Conservation (phyloP, 495 filamentous ascomycete species). For the Podospora didyma region DNA sequence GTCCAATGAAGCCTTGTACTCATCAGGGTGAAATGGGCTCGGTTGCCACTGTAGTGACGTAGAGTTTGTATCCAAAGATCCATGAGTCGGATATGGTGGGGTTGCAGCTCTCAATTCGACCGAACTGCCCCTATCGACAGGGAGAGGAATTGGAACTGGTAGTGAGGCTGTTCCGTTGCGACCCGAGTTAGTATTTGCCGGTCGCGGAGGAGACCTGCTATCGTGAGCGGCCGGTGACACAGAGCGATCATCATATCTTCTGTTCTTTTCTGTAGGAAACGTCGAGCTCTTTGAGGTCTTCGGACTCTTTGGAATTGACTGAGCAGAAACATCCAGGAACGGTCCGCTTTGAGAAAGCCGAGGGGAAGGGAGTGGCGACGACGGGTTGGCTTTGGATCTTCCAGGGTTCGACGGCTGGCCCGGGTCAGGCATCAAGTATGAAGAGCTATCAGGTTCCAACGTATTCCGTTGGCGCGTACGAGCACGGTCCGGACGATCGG, state of each 20-base stretch:
- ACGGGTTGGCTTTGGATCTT: slow-evolving; percentile 11
- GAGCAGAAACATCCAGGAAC: slow-evolving; percentile 10
- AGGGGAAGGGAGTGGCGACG: slow-evolving; percentile 13
- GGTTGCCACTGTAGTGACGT: slow-evolving; percentile 28
- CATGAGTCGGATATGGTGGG: slow-evolving; percentile 14
- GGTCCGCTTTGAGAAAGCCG: slow-evolving; percentile 4
- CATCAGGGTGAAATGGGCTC: slow-evolving; percentile 20
- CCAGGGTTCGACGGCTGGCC: not conserved
- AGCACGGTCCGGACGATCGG: slow-evolving; percentile 10
- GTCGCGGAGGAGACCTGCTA: slow-evolving; percentile 20
- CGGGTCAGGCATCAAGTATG: slow-evolving; percentile 13
- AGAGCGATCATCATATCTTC: slow-evolving; percentile 26
- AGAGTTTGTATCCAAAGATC: slow-evolving; percentile 16
- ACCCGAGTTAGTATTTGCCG: slow-evolving; percentile 18
- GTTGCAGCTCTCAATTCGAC: slow-evolving; percentile 21
- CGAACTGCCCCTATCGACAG: slow-evolving; percentile 9
- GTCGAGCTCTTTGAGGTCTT: slow-evolving; percentile 32
- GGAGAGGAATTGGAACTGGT: slow-evolving; percentile 3
- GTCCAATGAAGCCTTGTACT: slow-evolving; percentile 13
- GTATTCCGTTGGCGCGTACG: slow-evolving; percentile 7
- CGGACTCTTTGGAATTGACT: slow-evolving; percentile 9
- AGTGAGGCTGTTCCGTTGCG: slow-evolving; percentile 9
- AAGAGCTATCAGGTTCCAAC: slow-evolving; percentile 14
- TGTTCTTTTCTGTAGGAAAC: slow-evolving; percentile 24
- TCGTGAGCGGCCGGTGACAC: slow-evolving; percentile 24